Conservation (phyloP, 352 stramenopile genomes). For the Phytopythium montanum region DNA sequence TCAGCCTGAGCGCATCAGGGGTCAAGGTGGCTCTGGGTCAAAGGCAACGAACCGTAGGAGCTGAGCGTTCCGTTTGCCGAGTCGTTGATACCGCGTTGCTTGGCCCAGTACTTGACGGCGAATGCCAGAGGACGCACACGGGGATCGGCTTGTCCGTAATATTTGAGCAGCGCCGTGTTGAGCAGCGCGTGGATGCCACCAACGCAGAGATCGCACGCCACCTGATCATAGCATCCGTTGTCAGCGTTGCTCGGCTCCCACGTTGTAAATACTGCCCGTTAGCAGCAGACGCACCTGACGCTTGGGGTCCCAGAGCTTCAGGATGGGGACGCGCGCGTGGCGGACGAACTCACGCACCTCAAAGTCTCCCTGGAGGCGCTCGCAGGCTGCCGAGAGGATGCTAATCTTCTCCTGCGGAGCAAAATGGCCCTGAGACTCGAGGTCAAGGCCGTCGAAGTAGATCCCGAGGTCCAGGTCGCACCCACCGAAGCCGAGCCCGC, state of each 20-base stretch:
- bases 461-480: slow-evolving; percentile 82
- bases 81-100: slow-evolving; percentile 96
- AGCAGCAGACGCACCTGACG: slow-evolving; percentile 28
- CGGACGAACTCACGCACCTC: slow-evolving; percentile 68
- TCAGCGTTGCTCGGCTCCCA: not conserved
- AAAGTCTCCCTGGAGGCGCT: slow-evolving; percentile 37
- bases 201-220: slow-evolving; percentile 73
- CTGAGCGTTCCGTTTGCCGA: slow-evolving; percentile 95
- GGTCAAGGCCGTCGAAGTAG: slow-evolving; percentile 71
- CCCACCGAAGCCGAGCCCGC: slow-evolving; percentile 66
- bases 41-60: slow-evolving; percentile 86
- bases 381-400: slow-evolving; percentile 49
- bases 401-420: slow-evolving; percentile 49
- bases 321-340: slow-evolving; percentile 66
- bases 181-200: slow-evolving; percentile 65
- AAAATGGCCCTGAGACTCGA: slow-evolving; percentile 55
- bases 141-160: slow-evolving; percentile 65
- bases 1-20: slow-evolving; percentile 3
- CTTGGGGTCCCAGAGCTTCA: slow-evolving; percentile 75
- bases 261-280: not conserved
- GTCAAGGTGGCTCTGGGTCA: not conserved
- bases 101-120: slow-evolving; percentile 98
- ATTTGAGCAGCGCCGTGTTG: slow-evolving; percentile 79
- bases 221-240: slow-evolving; percentile 11
- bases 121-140: slow-evolving; percentile 91